Base-by-base conservation (phyloP, 2,329 filamentous ascomycete species). In the Fusarium miscanthi region DNA sequence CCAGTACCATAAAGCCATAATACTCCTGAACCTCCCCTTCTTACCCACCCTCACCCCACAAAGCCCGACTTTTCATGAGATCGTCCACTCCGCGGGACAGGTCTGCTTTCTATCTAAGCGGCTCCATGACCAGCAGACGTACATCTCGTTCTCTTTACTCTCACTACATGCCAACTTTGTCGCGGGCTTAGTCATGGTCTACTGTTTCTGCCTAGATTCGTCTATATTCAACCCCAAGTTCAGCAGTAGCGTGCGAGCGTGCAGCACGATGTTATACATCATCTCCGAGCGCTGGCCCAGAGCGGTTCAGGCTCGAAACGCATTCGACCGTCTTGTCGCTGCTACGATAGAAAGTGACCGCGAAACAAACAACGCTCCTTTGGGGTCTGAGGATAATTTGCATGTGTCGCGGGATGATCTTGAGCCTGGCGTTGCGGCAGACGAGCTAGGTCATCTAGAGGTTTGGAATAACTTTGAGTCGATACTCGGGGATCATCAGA, bases 21-120 rank as follows among this genome's bases (percentile, higher is more conserved):
- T 62, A 41, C 41, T 59, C 3, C 21, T 46, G 0, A 62, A 59
- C 27, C 53, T 62, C 5, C 41, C 59, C 6, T 59, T 62, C 3
- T 14, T 62, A 19, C 59, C 59, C 2, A 30, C n/a, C 0, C 16
- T 62, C 0, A 62, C 41, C 1, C 41, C 35, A 3, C 35, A 46
- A 7, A 40, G 17, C 1, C 35, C 41, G 1, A 41, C 17, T 11
- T 62, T 62, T 1, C 27, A 59, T 4, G 59, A 62, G 27, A 11
- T 62, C 8, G 33, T 62, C 53, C 53, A 62, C n/a, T 62, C 59
- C 1, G 53, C 59, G 2, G 59, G 59, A 6, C 53, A 62, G 8
- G 25, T 62, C 8, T 62, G 53, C 33, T 38, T 33, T 14, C 5
- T 62, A 1, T 48, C 59, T 1, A 62, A 59, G 40, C 41, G 52